Evolutionary conservation across 345 rosid species (phyloP), one percentile per base, ranked within the genome.

Genomic region (Ceriops decandra): DNA sequence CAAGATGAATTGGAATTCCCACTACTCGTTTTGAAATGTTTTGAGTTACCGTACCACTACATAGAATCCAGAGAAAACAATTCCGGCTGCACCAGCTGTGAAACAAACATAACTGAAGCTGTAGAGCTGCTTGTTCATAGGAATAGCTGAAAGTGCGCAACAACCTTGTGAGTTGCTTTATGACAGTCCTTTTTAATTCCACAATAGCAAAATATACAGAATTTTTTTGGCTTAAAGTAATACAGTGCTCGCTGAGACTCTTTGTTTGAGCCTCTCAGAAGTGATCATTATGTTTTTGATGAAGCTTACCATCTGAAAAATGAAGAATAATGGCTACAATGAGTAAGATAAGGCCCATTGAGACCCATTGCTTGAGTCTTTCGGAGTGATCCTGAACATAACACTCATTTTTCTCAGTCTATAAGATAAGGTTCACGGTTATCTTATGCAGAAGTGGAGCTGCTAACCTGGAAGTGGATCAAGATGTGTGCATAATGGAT

Each of bases 41-140:
- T 53, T 53, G 9, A 53, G 58, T 21, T 27, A 11, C 57, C n/a
- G 30, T 82, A 85, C 90, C 90, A 85, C 71, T 22, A 80, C 15
- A 60, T 85, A 88, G 47, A 88, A 78, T 42, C 77, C 88, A 5
- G 90, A 88, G 72, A 88, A 85, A 2, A 85, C 85, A 54, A 84
- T 58, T 64, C 87, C 88, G 2, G 90, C 90, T 0, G 85, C 88
- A 30, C 90, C 90, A 1, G 83, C 88, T 47, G 89, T 87, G 82
- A 85, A 79, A 57, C 88, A 84, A 30, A 84, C 83, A 59, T 87
- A 85, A 74, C 92, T 85, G 71, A 87, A 70, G 80, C 84, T 85
- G 72, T 87, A 85, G 16, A 87, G 88, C 67, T 87, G 88, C 68
- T 85, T 88, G 81, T 88, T 88, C 60, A 88, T 80, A 17, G 93